Evolutionary conservation across 306 rosid species (phyloP).

Genomic region (Dicorynia guianensis): DNA sequence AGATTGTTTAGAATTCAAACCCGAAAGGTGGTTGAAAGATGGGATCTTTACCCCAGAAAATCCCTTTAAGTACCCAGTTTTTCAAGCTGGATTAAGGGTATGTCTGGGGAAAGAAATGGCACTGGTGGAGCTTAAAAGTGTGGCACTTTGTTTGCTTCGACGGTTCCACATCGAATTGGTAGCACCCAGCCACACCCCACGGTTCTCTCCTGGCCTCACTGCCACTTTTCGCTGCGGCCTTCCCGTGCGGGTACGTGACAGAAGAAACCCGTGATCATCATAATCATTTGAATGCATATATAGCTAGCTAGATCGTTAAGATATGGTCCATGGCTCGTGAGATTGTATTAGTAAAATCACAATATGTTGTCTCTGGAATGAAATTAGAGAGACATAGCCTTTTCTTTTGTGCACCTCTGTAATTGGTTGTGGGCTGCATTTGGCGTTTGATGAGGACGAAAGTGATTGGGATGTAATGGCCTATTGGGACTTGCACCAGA

Average conservation of each 20-base stretch:
- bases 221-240: constrained; percentile 76
- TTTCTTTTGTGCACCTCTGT: constrained; percentile 10
- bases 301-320: not conserved
- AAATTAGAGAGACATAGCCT: not conserved
- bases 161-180: constrained; percentile 49
- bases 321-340: not conserved
- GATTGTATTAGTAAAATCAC: not conserved
- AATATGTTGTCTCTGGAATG: not conserved
- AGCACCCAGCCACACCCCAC: constrained; percentile 43
- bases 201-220: constrained; percentile 86
- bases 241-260: constrained; percentile 55
- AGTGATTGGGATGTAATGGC: constrained; percentile 25
- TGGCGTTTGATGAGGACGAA: not conserved
- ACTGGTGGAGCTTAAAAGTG: constrained; percentile 65
- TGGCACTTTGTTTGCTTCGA: constrained; percentile 60
- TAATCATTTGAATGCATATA: too few relatives aligned
- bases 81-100: constrained; percentile 81
- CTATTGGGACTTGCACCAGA: constrained; percentile 3
- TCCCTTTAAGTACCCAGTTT: constrained; percentile 69
- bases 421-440: constrained; percentile 1
- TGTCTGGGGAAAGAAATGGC: constrained; percentile 93
- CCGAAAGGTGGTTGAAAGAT: constrained; percentile 72
- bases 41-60: constrained; percentile 51
- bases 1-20: constrained; percentile 71
- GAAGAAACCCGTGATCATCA: not conserved